Percentiles rank a stretch among this genome's conserved stretches.
These are phyloP conservation scores for Phytophthora melonis DNA, from an alignment of 352 stramenopile genomes.

Conservation along the genomic window DNA sequence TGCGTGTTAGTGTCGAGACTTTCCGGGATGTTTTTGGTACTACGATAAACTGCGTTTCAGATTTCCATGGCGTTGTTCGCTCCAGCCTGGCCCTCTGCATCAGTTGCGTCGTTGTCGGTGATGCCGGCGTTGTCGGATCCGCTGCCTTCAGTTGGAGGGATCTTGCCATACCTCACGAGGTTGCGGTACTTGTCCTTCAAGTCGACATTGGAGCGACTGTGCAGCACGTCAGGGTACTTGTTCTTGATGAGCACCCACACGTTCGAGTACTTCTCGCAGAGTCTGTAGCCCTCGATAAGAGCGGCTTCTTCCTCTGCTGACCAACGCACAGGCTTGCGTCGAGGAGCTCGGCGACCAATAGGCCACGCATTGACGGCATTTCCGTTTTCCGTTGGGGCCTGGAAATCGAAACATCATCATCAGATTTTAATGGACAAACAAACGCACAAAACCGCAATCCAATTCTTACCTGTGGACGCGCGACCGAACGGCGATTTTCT, in stretches of 20 bases:
- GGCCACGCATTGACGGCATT: slow-evolving; percentile 2
- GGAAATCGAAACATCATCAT: not conserved
- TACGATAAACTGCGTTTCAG: not conserved
- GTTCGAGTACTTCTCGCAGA: slow-evolving; percentile 59
- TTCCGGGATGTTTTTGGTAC: too few relatives aligned
- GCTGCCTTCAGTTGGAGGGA: slow-evolving; percentile 24
- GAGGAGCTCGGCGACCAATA: not conserved
- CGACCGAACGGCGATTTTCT: slow-evolving; percentile 19
- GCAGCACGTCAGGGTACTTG: slow-evolving; percentile 56
- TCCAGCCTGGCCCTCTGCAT: slow-evolving; percentile 15
- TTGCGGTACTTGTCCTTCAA: slow-evolving; percentile 91
- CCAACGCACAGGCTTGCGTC: slow-evolving; percentile 55
- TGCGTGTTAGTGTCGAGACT: too few relatives aligned
- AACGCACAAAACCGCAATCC: not conserved
- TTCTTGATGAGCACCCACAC: slow-evolving; percentile 79
- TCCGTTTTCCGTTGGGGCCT: slow-evolving; percentile 19
- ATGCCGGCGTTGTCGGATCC: slow-evolving; percentile 13
- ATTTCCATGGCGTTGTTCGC: not conserved
- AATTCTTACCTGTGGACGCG: slow-evolving; percentile 17
- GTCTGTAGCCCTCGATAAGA: slow-evolving; percentile 63
- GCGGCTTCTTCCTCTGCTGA: slow-evolving; percentile 62
- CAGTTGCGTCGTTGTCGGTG: slow-evolving; percentile 30
- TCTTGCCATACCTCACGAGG: slow-evolving; percentile 55
- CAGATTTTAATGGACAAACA: not conserved
- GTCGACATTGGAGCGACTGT: slow-evolving; percentile 72